These are phyloP conservation scores for Testicularia cyperi DNA, from an alignment of 1,284 basidiomycete species.

Conservation along the genomic window DNA sequence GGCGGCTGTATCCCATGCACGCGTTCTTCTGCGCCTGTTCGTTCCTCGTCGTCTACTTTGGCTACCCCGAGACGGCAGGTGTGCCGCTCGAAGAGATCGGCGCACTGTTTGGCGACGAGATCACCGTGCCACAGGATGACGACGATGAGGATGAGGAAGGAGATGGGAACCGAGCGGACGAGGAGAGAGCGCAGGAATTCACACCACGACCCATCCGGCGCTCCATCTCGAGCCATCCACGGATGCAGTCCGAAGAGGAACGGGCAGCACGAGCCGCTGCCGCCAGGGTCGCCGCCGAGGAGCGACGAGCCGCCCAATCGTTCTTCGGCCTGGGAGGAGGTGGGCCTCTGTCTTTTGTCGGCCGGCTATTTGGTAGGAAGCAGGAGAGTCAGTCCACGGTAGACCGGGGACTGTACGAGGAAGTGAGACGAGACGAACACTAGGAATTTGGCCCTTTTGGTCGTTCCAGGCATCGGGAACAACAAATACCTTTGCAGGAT, in stretches of 20 bases:
- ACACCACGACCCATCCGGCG: conserved; percentile 45
- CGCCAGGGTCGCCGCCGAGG: conserved; percentile 35
- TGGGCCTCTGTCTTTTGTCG: conserved; percentile 8
- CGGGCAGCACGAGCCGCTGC: conserved; percentile 67
- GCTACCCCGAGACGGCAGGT: conserved; percentile 68
- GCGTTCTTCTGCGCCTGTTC: conserved; percentile 88
- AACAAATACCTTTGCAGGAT: not conserved
- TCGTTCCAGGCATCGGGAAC: not conserved
- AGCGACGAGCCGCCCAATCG: conserved; percentile 65
- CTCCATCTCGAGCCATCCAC: conserved; percentile 62
- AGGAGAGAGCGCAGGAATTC: conserved; percentile 23
- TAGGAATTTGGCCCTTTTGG: conserved; percentile 42
- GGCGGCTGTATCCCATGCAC: conserved; percentile 94
- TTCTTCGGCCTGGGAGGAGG: conserved; percentile 59
- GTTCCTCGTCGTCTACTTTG: conserved; percentile 68
- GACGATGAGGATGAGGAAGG: conserved; percentile 24
- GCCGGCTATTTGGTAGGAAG: conserved; percentile 17
- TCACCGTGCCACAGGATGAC: conserved; percentile 54
- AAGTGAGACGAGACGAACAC: conserved; percentile 39
- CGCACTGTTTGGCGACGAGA: conserved; percentile 59
- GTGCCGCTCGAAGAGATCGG: conserved; percentile 66
- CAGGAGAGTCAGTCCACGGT: conserved; percentile 8
- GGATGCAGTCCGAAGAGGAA: conserved; percentile 71
- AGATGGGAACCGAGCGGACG: too few relatives aligned
- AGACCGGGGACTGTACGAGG: conserved; percentile 37